Evolutionary conservation across 345 rosid genomes (phyloP), one percentile per base, ranked within the genome.

Genomic region (Tarenaya hassleriana): DNA sequence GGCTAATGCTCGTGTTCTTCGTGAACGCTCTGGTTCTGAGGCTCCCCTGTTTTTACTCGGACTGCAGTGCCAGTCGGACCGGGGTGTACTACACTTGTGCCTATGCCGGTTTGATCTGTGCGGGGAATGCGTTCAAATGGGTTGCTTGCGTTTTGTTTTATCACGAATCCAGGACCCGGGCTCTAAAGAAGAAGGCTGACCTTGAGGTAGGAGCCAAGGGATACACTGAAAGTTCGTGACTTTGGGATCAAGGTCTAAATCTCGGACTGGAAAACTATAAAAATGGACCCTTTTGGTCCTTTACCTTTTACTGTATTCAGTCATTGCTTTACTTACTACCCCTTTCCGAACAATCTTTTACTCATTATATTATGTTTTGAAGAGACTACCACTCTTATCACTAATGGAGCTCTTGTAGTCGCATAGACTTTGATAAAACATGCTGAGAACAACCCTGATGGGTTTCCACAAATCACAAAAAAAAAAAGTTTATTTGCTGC

Each of bases 111-210:
- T 69, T 77, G 40, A 51, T 47, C 31, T 60, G 62, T 49, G 8
- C 69, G 5, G 77, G 63, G 46, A 69, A 69, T 51, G 47, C 66
- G 51, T 20, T 71, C 10, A 79, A 77, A 48, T 79, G 77, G 85
- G 58, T 72, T 31, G 74, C 68, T 19, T 73, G 56, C 54, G 60
- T 70, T 24, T 58, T 82, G 1, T 64, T 61, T 52, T 73, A 72
- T 67, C 47, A 59, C 15, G 66, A 74, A 17, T 69, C 72, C 64
- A 63, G 54, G 63, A 49, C 46, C 20, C 43, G 45, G 40, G 37
- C 58, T 47, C 21, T 69, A 32, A 63, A 50, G 60, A 62, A 60
- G 60, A 69, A 58, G 34, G 52, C 48, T 9, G 79, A 74, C 31
- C 61, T 50, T 37, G 76, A 73, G 54, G 53, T 61, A n/a, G 69